Evolutionary conservation across 2,329 filamentous ascomycete species (phyloP), one percentile per base, ranked within the genome.

Genomic region (Ascochyta pisi): DNA sequence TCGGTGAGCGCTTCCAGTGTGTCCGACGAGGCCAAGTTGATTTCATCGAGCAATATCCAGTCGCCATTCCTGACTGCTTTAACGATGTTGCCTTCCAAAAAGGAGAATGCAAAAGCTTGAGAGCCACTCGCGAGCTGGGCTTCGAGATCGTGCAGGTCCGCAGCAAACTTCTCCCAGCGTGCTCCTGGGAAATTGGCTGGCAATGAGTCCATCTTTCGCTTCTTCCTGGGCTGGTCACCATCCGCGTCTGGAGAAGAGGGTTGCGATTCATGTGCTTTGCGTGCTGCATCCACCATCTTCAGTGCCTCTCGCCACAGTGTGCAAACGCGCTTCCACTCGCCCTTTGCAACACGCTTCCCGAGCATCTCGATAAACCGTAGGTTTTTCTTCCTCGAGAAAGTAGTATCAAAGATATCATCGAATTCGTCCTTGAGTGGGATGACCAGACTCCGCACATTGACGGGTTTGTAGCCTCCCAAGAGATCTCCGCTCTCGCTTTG

Each of bases 401-500:
- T 97, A 5, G 89, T 85, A 23, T 88, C 83, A 68, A 99, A 97
- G 0, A 99, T 82, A 23, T 94, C 88, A 63, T 96, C 92, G 63
- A 99, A 99, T 61, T 96, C 91, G 65, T 98, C 95, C 67, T 96
- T 92, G 69, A 99, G 79, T 0, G 95, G 94, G 34, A 97, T 85
- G 0, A 95, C 90, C 53, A 98, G 82, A 58, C 88, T 96, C 63
- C 94, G 87, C 38, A 95, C 86, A 71, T 94, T 97, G 56, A 99
- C 89, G 0, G 95, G 95, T 74, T 99, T 99, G 80, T 96, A 98
- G 0, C 95, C 95, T 67, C 95, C 96, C 0, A 99, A 82, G 12
- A 99, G 80, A 78, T 99, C 95, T n/a, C 93, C 91, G 37, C 90
- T 93, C 76, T 99, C 96, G 69, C 93, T 98, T 74, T 99, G 96